Percentiles rank a stretch among this genome's conserved stretches.
Conservation (phyloP, 1,139 yeast genomes). For the Sugiyamaella sp. region DNA sequence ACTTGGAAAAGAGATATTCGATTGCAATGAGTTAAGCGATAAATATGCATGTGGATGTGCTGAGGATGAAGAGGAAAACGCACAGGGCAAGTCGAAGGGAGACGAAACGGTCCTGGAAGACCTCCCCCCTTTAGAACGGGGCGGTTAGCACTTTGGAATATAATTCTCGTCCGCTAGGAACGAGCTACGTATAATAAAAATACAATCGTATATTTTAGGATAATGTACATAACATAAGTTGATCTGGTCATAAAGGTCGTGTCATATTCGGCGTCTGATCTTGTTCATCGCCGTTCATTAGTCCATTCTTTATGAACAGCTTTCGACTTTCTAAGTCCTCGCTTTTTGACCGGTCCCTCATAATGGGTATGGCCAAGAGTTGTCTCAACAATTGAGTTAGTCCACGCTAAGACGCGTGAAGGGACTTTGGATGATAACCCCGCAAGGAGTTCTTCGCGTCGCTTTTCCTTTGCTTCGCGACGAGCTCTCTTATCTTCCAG, state of each 20-base stretch:
- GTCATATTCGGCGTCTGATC: not conserved
- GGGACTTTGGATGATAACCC: slow-evolving; percentile 27
- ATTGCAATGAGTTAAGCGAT: slow-evolving; percentile 80
- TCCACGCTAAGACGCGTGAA: slow-evolving; percentile 35
- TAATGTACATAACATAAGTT: not conserved
- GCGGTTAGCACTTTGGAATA: slow-evolving; percentile 19
- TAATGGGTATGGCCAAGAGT: slow-evolving; percentile 37
- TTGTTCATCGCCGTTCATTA: slow-evolving; percentile 3
- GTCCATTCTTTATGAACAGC: slow-evolving; percentile 16
- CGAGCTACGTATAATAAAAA: too few species aligned
- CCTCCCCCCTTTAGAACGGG: slow-evolving; percentile 17
- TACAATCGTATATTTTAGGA: not conserved
- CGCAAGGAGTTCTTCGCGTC: slow-evolving; percentile 35
- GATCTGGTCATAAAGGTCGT: slow-evolving; percentile 1
- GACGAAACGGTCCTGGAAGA: not conserved
- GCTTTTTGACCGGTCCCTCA: slow-evolving; percentile 24
- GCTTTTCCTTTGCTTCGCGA: slow-evolving; percentile 15
- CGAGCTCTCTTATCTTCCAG: slow-evolving; percentile 23
- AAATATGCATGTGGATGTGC: slow-evolving; percentile 98
- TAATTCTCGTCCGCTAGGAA: not conserved
- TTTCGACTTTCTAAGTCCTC: slow-evolving; percentile 5
- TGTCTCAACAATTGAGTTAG: slow-evolving; percentile 35
- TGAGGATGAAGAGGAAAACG: slow-evolving; percentile 55
- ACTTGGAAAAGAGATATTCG: slow-evolving; percentile 70
- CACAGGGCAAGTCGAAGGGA: not conserved